Conservation (phyloP, 441 rosid genomes). For the Populus hybrid region DNA sequence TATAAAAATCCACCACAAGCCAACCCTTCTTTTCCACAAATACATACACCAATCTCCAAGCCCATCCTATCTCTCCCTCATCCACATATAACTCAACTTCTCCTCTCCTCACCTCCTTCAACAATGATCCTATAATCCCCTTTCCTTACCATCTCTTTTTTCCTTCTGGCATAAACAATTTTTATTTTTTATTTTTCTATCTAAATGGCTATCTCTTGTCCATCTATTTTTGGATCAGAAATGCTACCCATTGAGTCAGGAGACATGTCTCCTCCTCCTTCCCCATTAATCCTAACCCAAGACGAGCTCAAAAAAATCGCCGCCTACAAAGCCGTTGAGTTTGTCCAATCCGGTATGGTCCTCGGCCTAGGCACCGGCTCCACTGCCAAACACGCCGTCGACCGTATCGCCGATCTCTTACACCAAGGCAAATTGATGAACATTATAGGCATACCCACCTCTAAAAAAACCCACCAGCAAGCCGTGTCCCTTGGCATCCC, state of each 20-base stretch:
- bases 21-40: neutral
- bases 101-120: neutral
- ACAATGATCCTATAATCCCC: neutral
- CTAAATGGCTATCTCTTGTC: constrained; percentile 63
- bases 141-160: neutral
- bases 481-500: constrained; percentile 83
- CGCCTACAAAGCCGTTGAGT: constrained; percentile 92
- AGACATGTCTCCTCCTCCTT: constrained; percentile 28
- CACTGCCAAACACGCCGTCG: constrained; percentile 91
- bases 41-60: neutral
- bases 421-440: constrained; percentile 59
- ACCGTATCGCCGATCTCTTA: constrained; percentile 76
- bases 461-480: constrained; percentile 67
- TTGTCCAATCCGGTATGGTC: constrained; percentile 92
- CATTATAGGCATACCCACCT: constrained; percentile 84
- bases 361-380: constrained; percentile 95
- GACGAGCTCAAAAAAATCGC: constrained; percentile 85
- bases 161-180: neutral
- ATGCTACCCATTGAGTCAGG: constrained; percentile 38
- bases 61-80: neutral
- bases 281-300: constrained; percentile 53
- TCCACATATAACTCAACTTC: neutral
- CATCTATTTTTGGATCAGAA: constrained; percentile 48
- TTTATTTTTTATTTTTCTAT: neutral
- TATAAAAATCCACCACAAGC: neutral